A percentile compares a stretch with the other conserved stretches of the same genome.
Conservation (phyloP, 1,284 basidiomycete genomes). For the Polyporus tsugae region DNA sequence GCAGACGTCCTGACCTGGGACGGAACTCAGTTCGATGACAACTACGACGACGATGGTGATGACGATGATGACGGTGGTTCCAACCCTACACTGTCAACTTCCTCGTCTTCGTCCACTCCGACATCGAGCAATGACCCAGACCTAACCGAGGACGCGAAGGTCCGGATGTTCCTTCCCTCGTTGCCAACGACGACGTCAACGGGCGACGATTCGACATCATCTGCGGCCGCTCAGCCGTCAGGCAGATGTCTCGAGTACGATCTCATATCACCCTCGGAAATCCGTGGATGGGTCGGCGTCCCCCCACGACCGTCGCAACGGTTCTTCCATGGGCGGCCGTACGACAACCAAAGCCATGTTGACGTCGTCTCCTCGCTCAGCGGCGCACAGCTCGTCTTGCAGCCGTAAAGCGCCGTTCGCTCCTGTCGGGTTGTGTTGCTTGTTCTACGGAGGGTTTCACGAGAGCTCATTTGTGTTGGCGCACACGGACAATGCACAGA, state of each 20-base stretch:
- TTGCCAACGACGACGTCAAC: background rate
- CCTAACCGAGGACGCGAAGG: slow-evolving; percentile 7
- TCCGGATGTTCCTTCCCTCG: slow-evolving; percentile 25
- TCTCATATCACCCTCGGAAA: slow-evolving; percentile 31
- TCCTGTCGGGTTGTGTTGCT: background rate
- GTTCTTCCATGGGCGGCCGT: background rate
- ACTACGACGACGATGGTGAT: slow-evolving; percentile 10
- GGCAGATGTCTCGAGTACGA: slow-evolving; percentile 33
- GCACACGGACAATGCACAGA: background rate
- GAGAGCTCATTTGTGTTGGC: background rate
- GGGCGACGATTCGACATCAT: background rate
- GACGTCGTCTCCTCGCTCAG: slow-evolving; percentile 29
- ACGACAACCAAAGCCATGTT: slow-evolving; percentile 24
- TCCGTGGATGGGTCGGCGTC: slow-evolving; percentile 29
- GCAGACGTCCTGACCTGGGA: slow-evolving; percentile 30
- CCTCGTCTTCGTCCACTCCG: slow-evolving; percentile 1
- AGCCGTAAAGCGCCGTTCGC: slow-evolving; percentile 19
- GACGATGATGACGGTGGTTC: slow-evolving; percentile 1
- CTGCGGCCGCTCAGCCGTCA: slow-evolving; percentile 7
- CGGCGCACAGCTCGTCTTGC: slow-evolving; percentile 30
- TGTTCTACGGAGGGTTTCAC: background rate
- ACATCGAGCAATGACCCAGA: background rate
- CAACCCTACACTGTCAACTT: slow-evolving; percentile 3
- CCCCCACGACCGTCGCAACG: slow-evolving; percentile 24
- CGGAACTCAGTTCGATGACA: slow-evolving; percentile 16